Base-by-base conservation (phyloP, 305 asterid species). In the Plantago rigida region DNA sequence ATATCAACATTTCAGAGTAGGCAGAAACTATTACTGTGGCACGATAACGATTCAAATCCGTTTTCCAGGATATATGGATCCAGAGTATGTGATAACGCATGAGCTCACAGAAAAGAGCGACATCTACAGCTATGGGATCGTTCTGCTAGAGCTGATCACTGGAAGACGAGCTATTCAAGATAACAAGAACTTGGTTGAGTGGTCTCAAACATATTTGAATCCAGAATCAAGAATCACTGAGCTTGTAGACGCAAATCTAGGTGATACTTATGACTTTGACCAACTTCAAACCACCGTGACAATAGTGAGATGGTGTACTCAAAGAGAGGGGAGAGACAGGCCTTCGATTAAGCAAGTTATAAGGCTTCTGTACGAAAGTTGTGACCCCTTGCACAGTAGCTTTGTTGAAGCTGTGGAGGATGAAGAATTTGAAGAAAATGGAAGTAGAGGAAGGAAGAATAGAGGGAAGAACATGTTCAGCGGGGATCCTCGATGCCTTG, bases 21-120 rank as follows among this genome's bases (percentile, higher is more conserved):
- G 19, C 7, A 0, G 6, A 53, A 53, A 14, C 59, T 53, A 28
- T 28, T 14, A 53, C 44, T 12, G 3, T 0, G 19, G 9, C 42
- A 53, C 2, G 7, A 14, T 71, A 12, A 73, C 47, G 6, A 17
- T 45, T 17, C 58, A 15, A 57, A 68, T 50, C 59, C 11, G 45
- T 46, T 74, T 59, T 29, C 39, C 84, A 91, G 97, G 95, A 63
- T 92, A 92, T 62, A 63, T 92, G 90, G 98, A 92, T 71, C 99
- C 99, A 0, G 97, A 92, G 62, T 92, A 92, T 13, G 87, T 82
- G 9, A 72, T 81, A 60, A 82, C 95, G 31, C 99, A 78, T 66
- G 94, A 92, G 82, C 87, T 92, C 53, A 84, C 97, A 3, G 97
- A 89, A 69, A 92, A 89, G 84, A 92, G 99, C 34, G 99, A 92